Percentiles rank a stretch among this genome's conserved stretches.
phyloP scores from a whole-genome alignment of 2,329 filamentous ascomycete species.

The Colletotrichum sp. region DNA sequence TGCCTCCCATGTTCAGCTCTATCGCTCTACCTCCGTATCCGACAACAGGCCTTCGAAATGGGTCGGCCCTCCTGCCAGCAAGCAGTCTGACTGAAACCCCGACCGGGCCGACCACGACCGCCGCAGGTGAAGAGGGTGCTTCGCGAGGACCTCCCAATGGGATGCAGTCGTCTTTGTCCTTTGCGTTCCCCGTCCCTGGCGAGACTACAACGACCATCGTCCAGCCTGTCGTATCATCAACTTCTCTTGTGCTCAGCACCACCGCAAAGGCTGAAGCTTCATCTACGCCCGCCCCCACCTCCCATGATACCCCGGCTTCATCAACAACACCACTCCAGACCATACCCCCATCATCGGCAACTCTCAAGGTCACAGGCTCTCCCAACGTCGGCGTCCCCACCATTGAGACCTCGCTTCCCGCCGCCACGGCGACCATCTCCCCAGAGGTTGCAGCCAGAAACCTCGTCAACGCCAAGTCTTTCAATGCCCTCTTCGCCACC shows the following conservation, averaged over 20 bases:
- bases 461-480: conserved; percentile 45
- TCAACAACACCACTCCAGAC: not conserved
- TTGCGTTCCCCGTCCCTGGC: conserved; percentile 5
- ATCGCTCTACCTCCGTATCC: conserved; percentile 2
- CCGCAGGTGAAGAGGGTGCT: not conserved
- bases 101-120: not conserved
- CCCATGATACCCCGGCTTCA: not conserved
- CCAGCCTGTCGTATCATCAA: not conserved
- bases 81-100: not conserved
- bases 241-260: not conserved
- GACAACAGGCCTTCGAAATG: not conserved
- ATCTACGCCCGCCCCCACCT: not conserved
- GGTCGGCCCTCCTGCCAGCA: not conserved
- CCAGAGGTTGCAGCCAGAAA: conserved; percentile 48
- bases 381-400: conserved; percentile 48
- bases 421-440: conserved; percentile 44
- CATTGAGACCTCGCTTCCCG: conserved; percentile 35
- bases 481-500: conserved; percentile 52
- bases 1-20: conserved; percentile 12
- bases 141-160: not conserved
- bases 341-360: not conserved
- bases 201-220: not conserved
- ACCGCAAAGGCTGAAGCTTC: not conserved
- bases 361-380: conserved; percentile 33
- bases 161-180: conserved; percentile 8